Conservation (phyloP, 768 basidiomycete species). For the Pleurotus djamor region DNA sequence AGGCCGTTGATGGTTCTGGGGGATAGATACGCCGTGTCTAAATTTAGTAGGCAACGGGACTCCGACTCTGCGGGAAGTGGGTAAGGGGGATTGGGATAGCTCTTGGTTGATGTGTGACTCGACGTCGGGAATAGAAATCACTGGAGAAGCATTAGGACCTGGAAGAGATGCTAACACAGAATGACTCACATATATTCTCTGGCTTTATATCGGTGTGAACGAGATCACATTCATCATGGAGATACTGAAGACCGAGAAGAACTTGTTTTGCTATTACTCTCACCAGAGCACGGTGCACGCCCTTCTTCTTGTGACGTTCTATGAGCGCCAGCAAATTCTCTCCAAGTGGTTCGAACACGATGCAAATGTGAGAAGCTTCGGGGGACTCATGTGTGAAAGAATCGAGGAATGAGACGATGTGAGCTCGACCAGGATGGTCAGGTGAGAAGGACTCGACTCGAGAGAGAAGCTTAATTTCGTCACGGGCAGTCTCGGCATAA, state of each 20-base stretch:
- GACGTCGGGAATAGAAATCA: constrained; percentile 81
- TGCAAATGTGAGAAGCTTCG: constrained; percentile 80
- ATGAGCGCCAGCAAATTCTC: constrained; percentile 76
- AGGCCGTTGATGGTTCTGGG: constrained; percentile 44
- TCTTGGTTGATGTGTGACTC: constrained; percentile 72
- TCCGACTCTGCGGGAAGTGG: constrained; percentile 78
- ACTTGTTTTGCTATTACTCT: constrained; percentile 86
- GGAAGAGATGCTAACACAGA: neutral
- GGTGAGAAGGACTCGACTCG: constrained; percentile 71
- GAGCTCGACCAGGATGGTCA: constrained; percentile 73
- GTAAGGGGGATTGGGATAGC: constrained; percentile 63
- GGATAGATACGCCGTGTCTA: constrained; percentile 61
- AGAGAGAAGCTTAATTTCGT: constrained; percentile 91
- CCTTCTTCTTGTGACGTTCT: constrained; percentile 78
- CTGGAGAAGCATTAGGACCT: constrained; percentile 28
- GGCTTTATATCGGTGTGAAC: constrained; percentile 96
- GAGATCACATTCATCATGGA: constrained; percentile 90
- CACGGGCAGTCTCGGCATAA: constrained; percentile 94
- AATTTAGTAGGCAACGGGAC: constrained; percentile 70
- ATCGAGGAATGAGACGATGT: constrained; percentile 89
- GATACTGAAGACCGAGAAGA: constrained; percentile 85
- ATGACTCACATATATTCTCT: constrained; percentile 85
- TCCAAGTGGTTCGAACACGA: constrained; percentile 86
- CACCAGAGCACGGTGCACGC: constrained; percentile 79
- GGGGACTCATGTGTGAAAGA: constrained; percentile 70